phyloP scores from a whole-genome alignment of 495 filamentous ascomycete species.

The Penicillium salamii region DNA sequence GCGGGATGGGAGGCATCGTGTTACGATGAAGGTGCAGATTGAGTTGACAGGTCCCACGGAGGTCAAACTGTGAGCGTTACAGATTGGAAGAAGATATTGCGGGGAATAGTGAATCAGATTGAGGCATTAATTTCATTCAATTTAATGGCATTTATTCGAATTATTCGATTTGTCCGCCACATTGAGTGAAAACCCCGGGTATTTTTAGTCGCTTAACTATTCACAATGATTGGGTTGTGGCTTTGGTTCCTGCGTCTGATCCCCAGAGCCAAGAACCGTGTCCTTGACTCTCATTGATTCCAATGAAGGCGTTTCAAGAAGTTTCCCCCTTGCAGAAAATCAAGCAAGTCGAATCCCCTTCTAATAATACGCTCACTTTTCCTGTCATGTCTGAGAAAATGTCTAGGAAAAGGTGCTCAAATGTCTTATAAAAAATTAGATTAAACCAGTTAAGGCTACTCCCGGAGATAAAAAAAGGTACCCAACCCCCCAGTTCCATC shows the following conservation, averaged over 20 bases:
- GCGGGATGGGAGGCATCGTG: constrained; percentile 12
- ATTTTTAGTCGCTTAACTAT: not conserved
- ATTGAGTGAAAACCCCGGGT: not conserved
- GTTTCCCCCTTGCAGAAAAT: not conserved
- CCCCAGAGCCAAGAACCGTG: not conserved
- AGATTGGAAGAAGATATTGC: too few relatives aligned
- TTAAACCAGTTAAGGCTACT: too few relatives aligned
- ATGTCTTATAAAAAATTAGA: too few relatives aligned
- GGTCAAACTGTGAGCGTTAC: constrained; percentile 6
- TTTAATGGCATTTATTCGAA: not conserved
- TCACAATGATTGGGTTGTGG: not conserved
- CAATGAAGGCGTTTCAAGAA: too few relatives aligned
- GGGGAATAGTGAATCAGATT: too few relatives aligned
- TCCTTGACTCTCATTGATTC: too few relatives aligned
- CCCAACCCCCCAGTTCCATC: not conserved
- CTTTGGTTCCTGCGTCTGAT: not conserved
- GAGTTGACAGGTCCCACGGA: constrained; percentile 24
- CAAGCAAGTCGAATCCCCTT: too few relatives aligned
- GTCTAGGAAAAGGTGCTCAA: too few relatives aligned
- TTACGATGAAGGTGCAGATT: constrained; percentile 22
- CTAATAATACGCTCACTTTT: too few relatives aligned
- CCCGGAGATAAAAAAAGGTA: not conserved
- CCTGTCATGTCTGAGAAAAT: too few relatives aligned
- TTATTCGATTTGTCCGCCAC: too few relatives aligned
- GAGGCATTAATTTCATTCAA: not conserved